Evolutionary conservation across 208 protist genomes (phyloP).

Genomic region (Angomonas deanei): DNA sequence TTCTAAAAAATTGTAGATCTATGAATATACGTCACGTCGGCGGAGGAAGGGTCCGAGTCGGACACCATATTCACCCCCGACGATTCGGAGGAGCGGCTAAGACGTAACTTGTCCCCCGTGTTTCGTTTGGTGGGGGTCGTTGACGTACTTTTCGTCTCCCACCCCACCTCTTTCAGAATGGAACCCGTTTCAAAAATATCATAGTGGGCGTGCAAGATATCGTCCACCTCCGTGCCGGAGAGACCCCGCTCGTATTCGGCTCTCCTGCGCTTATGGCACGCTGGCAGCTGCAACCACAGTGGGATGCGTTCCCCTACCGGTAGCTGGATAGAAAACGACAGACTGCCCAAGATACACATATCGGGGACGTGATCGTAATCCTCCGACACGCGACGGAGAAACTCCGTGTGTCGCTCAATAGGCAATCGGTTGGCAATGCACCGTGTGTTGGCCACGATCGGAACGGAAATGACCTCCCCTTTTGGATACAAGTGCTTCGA

Average conservation of each 20-base stretch:
- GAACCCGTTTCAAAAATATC: too few relatives aligned
- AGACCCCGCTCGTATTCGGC: too few relatives aligned
- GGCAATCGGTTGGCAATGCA: neutral
- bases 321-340: neutral
- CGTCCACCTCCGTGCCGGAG: too few relatives aligned
- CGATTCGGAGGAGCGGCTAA: neutral
- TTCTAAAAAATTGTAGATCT: neutral
- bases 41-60: neutral
- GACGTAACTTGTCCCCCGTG: too few relatives aligned
- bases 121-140: too few relatives aligned
- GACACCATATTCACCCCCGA: neutral
- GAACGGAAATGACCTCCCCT: constrained; percentile 25
- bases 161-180: too few relatives aligned
- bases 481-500: constrained; percentile 26
- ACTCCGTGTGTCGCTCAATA: neutral
- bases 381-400: neutral
- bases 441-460: constrained; percentile 18
- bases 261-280: too few relatives aligned
- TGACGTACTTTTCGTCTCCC: too few relatives aligned
- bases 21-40: neutral
- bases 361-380: neutral
- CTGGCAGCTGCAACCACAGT: constrained; percentile 11
- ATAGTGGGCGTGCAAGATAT: too few relatives aligned
- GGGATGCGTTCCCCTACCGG: constrained; percentile 9
- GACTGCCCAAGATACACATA: neutral